Base-by-base conservation (phyloP, 169 alveolate species). In the Amoebophrya sp. region DNA sequence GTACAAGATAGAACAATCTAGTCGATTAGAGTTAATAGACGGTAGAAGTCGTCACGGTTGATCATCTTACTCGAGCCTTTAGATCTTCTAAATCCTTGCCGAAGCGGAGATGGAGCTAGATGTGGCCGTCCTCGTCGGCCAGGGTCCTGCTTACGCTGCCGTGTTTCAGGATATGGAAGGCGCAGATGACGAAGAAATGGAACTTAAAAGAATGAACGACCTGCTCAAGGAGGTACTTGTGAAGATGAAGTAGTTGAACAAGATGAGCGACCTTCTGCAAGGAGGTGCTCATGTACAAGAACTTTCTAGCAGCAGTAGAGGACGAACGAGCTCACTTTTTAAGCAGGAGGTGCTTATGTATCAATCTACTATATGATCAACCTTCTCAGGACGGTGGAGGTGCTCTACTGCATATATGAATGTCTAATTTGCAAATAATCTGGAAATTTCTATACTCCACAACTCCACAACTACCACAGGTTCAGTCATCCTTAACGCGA, bases 101-200 rank as follows among this genome's bases (percentile, higher is more conserved):
- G 65, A 47, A 18, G 65, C 65, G 65, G 65, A 47, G 18, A 47
- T 18, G 29, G 65, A 47, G 65, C 65, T 47, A 18, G 65, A 47
- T 47, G 6, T 47, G 18, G 65, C 65, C 65, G 65, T 47, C 29
- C 6, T 47, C 29, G 18, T 18, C 65, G 65, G 65, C 65, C 18
- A 6, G 29, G 93, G 94, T 26, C 93, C 93, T 3, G 94, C 94
- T 29, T 93, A 93, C 65, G 93, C 93, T 6, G 77, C 91, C 0
- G 78, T 93, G 83, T 90, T 83, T 34, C 89, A 65, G 41, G 95
- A 93, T 14, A 12, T 41, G 12, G 77, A 41, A 2, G 92, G 47
- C 39, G 93, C 40, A 12, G 95, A 91, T 83, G 95, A 93, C 41
- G 95, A 91, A n/a, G 94, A 91, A 65, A 93, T 92, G 95, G 94